Evolutionary conservation across 202 grass and related monocot species (phyloP).

Genomic region (Setaria italica): DNA sequence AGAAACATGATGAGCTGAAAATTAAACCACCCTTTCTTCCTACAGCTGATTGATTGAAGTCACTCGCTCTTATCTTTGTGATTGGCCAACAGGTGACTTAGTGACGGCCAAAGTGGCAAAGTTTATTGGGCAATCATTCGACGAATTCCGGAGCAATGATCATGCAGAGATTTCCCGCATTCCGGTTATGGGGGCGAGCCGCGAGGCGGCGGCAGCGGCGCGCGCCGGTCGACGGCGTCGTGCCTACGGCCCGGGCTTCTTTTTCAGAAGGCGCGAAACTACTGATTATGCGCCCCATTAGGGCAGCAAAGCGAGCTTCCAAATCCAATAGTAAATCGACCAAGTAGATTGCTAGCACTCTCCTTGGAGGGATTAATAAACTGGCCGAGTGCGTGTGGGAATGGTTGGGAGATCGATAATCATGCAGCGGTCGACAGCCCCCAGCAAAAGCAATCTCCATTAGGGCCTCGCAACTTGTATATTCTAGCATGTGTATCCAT

Average conservation of each 20-base stretch:
- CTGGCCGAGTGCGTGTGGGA: constrained; percentile 34
- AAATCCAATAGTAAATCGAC: constrained; percentile 51
- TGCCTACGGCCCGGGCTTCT: constrained; percentile 32
- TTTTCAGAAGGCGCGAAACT: constrained; percentile 41
- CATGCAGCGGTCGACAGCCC: constrained; percentile 43
- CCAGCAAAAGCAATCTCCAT: constrained; percentile 48
- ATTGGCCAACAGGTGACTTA: constrained; percentile 16
- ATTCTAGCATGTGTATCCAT: constrained; percentile 39
- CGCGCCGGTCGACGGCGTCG: constrained; percentile 46
- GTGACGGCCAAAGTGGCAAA: background rate
- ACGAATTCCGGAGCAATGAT: constrained; percentile 50
- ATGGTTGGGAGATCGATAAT: constrained; percentile 47
- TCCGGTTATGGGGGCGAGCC: constrained; percentile 1
- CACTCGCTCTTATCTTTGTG: background rate
- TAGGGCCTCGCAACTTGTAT: constrained; percentile 23
- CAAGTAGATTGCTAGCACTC: constrained; percentile 40
- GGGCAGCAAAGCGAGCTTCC: constrained; percentile 50
- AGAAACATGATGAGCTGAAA: background rate
- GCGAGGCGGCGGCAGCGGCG: constrained; percentile 28
- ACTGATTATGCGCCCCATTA: constrained; percentile 57
- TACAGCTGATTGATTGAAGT: constrained; percentile 33
- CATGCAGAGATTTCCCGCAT: constrained; percentile 27
- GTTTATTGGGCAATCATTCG: constrained; percentile 43
- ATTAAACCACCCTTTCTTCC: background rate
- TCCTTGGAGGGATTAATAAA: constrained; percentile 47